Evolutionary conservation across 192 early-diverging fungal species (phyloP).

Genomic region (Coemansia sp.): DNA sequence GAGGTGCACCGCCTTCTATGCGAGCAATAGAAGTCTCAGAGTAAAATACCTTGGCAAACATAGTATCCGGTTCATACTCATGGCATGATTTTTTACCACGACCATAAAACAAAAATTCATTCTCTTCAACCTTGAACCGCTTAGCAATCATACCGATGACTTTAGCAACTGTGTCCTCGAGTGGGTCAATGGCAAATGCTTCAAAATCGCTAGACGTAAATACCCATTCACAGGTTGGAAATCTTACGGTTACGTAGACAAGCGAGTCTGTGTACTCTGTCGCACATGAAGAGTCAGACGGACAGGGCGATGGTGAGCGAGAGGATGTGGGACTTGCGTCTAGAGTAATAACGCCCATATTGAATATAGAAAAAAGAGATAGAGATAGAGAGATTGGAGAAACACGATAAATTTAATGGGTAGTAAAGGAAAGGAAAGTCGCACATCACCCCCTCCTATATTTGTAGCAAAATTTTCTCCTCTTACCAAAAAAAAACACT

Average conservation of each 20-base stretch:
- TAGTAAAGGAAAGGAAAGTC: neutral
- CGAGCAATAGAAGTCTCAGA: neutral
- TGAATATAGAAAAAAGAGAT: neutral
- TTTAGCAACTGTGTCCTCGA: neutral
- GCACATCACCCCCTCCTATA: no score
- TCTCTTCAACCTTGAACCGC: neutral
- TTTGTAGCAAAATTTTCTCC: neutral
- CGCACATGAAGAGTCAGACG: neutral
- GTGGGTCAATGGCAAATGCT: neutral
- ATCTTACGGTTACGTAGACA: neutral
- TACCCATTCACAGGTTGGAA: neutral
- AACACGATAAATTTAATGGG: neutral
- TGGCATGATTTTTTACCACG: neutral
- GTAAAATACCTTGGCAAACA: neutral
- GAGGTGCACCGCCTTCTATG: neutral
- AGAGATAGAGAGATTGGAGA: neutral
- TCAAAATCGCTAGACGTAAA: neutral
- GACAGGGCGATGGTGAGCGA: neutral
- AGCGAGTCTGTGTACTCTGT: slow-evolving; percentile 1
- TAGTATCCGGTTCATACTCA: neutral
- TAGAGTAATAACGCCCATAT: neutral
- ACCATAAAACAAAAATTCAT: neutral
- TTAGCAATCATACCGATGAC: neutral
- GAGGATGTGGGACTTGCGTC: neutral
- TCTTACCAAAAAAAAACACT: neutral